Base-by-base conservation (phyloP, 768 basidiomycete species). In the Leucocoprinus leucothites region DNA sequence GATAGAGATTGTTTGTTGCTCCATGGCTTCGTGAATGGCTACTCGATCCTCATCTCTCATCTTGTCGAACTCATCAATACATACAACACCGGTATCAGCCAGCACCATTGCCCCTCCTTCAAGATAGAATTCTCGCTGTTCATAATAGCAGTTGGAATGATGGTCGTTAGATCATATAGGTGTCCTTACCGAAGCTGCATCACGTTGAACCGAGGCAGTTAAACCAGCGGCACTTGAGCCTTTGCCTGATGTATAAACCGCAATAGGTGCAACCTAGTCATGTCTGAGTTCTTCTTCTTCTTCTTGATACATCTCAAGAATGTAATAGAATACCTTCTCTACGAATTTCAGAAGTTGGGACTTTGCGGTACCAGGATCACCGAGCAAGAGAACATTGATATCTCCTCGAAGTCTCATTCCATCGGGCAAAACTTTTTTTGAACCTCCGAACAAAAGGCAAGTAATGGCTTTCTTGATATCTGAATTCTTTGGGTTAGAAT, bases 61-160 rank as follows among this genome's bases (percentile, higher is more conserved):
- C 76, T 99, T 99, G 74, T 99, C 97, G 63, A 99, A 99, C 69
- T 99, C 97, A 63, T 99, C 97, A 65, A 99, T 99, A 65, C 97
- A 98, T 36, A 98, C 97, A 13, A 99, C 95, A 25, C 97, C 97
- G 11, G 91, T 91, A 67, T 99, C 97, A 1, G 97, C 97, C 35
- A 98, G 83, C 5, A 99, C 97, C 97, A 99, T 98, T 1, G 97
- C 97, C 21, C 97, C 97, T 7, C 97, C 97, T 76, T 99, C 97
- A 5, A 99, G 82, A 71, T 97, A 98, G 71, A 99, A 98, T 69
- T 99, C 97, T 43, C 97, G 84, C 94, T 98, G 58, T 11, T 51
- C 34, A 55, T 21, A 18, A 19, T 18, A 18, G 57, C 57, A 60
- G 54, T 56, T 11, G 57, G 38, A 36, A 16, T 41, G 19, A 14